Conservation (phyloP, 176 grass and related monocot genomes). For the Oryza glaberrima region DNA sequence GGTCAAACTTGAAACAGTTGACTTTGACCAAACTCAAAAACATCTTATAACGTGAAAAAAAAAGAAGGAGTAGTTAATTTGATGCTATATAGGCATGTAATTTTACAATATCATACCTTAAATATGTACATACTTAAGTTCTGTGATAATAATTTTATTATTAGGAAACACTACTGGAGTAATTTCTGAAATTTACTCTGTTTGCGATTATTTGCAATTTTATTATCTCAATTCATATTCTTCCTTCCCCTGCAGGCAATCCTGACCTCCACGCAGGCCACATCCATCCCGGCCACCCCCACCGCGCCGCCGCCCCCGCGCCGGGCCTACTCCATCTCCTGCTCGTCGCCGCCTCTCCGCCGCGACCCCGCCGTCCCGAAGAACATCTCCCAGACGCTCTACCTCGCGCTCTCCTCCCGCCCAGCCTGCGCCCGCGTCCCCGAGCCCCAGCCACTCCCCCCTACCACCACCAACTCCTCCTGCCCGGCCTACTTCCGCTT, state of each 20-base stretch:
- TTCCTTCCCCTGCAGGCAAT: slow-evolving; percentile 40
- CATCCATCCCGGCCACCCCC: slow-evolving; percentile 38
- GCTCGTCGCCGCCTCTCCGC: slow-evolving; percentile 45
- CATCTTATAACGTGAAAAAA: too few relatives aligned
- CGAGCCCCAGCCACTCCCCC: slow-evolving; percentile 21
- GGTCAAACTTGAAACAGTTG: too few relatives aligned
- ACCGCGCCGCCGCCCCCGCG: slow-evolving; percentile 39
- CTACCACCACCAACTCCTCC: slow-evolving; percentile 33
- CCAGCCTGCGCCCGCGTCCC: slow-evolving; percentile 27
- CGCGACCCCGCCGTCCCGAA: slow-evolving; percentile 43
- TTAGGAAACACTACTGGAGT: too few relatives aligned
- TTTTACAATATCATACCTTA: too few relatives aligned
- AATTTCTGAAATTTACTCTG: not conserved
- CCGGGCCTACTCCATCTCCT: slow-evolving; percentile 46
- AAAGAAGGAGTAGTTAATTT: too few relatives aligned
- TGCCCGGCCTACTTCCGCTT: slow-evolving; percentile 86
- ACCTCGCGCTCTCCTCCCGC: slow-evolving; percentile 38
- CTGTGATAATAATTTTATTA: too few relatives aligned
- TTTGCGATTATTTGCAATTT: not conserved
- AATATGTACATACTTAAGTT: too few relatives aligned
- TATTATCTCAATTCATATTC: not conserved
- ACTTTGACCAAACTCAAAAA: too few relatives aligned
- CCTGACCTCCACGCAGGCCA: slow-evolving; percentile 35
- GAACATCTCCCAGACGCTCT: slow-evolving; percentile 61
- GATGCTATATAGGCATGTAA: too few relatives aligned